Base-by-base conservation (phyloP, 805 yeast genomes). In the Candida xyloterini region DNA sequence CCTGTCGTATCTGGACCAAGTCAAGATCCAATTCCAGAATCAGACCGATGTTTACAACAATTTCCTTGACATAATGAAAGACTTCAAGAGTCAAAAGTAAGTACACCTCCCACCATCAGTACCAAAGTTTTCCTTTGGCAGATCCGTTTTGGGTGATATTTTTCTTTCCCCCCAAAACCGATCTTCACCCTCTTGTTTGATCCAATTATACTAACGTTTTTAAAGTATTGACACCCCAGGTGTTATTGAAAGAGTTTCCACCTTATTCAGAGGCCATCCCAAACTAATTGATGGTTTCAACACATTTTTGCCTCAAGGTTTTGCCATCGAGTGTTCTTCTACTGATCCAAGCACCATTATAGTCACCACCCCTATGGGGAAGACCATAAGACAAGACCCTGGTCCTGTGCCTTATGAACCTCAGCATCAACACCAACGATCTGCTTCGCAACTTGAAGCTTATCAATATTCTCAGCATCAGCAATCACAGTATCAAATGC, bases 51-150 rank as follows among this genome's bases (percentile, higher is more conserved):
- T 93, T 30, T 93, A 93, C 71, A 93, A 93, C 63, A 89, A 86
- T 62, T 93, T 95, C 57, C 73, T 93, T 57, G 99, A 93, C 60
- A 91, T 93, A 49, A 93, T 93, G 99, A 95, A 95, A 68, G 99
- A 95, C 60, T 95, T 93, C 70, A 95, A 95, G 69, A 83, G 95
- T 38, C 97, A 91, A 67, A 79, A 79, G 79, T 74, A 63, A 46
- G 78, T 70, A 38, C 42, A 27, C 42, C 36, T 35, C 30, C 38
- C 45, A 42, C 43, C 42, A 11, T 5, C 8, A 23, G 23, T 20
- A 6, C 13, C 15, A n/a, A 24, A 11, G 8, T 20, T 31, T 30
- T 18, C 15, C 27, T 11, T 25, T 24, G 35, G 34, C 32, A 29
- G 28, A 18, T 26, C 46, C 22, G 32, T 15, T 27, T 33, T 24